A percentile compares a stretch with the other conserved stretches of the same genome.
phyloP scores from a whole-genome alignment of 1,139 yeast genomes.

The Pichia sp. region DNA sequence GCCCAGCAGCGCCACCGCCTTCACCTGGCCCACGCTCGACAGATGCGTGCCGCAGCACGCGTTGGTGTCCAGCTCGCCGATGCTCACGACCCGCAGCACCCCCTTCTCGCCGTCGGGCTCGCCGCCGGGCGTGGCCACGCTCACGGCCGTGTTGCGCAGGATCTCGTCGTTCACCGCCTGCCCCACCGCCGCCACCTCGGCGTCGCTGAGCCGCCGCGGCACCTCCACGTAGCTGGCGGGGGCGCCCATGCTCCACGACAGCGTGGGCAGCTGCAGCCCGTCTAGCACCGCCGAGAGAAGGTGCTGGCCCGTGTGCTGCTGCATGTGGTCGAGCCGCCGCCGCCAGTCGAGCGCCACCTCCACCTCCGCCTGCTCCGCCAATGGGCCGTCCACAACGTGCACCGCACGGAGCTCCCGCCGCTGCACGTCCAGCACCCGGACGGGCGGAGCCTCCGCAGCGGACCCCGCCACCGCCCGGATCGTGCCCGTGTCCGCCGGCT shows the following conservation, averaged over 20 bases:
- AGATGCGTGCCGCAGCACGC: conserved; percentile 92
- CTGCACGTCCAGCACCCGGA: conserved; percentile 44
- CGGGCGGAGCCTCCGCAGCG: conserved; percentile 35
- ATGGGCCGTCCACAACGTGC: conserved; percentile 51
- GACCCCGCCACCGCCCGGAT: conserved; percentile 34
- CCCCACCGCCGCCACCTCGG: conserved; percentile 49
- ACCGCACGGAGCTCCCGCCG: conserved; percentile 69
- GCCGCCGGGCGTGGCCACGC: conserved; percentile 54
- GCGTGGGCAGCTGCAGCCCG: conserved; percentile 54
- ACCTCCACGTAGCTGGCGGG: conserved; percentile 69
- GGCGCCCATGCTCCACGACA: conserved; percentile 83
- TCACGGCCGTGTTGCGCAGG: conserved; percentile 49
- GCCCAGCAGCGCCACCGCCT: conserved; percentile 58
- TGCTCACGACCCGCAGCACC: conserved; percentile 65
- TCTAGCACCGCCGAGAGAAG: conserved; percentile 75
- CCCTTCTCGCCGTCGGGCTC: conserved; percentile 47
- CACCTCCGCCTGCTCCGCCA: conserved; percentile 57
- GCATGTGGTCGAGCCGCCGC: conserved; percentile 77
- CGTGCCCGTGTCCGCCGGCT: conserved; percentile 66
- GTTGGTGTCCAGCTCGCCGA: conserved; percentile 70
- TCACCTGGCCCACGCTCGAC: conserved; percentile 61
- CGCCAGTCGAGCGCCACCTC: conserved; percentile 63
- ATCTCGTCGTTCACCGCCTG: conserved; percentile 56
- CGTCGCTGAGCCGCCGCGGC: conserved; percentile 54
- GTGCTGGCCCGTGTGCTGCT: conserved; percentile 92